phyloP scores from a whole-genome alignment of 345 rosid species.

The Eucalyptus fibrosa region DNA sequence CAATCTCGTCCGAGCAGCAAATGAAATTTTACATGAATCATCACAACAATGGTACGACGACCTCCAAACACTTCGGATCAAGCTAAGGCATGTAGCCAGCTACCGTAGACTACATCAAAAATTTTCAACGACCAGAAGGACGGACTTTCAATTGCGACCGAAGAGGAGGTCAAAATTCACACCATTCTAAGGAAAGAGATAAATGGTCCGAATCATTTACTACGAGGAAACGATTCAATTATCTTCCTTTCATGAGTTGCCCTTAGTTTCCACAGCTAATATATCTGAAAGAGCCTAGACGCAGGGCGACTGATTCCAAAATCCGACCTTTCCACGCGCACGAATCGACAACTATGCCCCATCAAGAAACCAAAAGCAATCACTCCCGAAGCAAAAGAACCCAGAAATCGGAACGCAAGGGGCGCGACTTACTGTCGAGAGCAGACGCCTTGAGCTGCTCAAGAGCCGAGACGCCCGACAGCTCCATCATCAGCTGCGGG shows the following conservation, averaged over 20 bases:
- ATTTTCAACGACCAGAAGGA: background rate
- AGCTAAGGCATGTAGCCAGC: background rate
- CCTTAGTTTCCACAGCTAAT: background rate
- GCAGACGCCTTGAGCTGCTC: conserved; percentile 64
- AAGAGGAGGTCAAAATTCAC: background rate
- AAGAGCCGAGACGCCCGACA: conserved; percentile 42
- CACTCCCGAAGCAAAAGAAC: background rate
- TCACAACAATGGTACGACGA: background rate
- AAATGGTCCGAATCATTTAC: background rate
- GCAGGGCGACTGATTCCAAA: background rate
- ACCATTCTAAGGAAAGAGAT: background rate
- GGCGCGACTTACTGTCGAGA: conserved; percentile 28
- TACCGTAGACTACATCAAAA: background rate
- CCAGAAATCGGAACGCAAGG: background rate
- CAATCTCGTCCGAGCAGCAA: background rate
- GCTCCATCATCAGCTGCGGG: background rate
- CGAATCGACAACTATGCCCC: background rate
- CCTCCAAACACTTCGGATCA: background rate
- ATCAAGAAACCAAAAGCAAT: background rate
- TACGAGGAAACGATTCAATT: background rate
- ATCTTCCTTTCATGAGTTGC: background rate
- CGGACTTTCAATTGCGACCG: background rate
- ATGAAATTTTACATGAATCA: background rate
- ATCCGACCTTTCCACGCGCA: background rate
- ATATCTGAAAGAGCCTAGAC: background rate